Conservation (phyloP, 805 yeast species). For the Ogataea ganodermae region DNA sequence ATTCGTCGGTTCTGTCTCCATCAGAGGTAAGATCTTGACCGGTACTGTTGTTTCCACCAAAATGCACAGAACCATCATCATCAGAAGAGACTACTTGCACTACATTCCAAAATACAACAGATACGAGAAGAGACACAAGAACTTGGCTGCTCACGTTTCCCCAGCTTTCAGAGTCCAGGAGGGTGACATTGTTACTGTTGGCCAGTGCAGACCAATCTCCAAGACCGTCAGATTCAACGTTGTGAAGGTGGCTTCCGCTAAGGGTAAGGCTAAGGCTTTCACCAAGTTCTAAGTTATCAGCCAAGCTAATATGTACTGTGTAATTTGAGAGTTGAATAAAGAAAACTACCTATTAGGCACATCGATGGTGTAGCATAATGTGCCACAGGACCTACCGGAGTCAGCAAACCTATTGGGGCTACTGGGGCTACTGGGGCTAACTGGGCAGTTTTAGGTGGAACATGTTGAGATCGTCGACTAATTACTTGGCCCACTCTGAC, state of each 20-base stretch:
- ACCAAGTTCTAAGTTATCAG: slow-evolving; percentile 79
- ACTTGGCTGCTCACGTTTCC: slow-evolving; percentile 98
- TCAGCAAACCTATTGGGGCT: too few relatives aligned
- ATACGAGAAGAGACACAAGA: slow-evolving; percentile 99
- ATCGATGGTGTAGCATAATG: not conserved
- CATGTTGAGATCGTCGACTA: not conserved
- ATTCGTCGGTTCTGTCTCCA: slow-evolving; percentile 93
- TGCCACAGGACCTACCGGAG: too few relatives aligned
- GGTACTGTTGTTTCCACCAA: slow-evolving; percentile 99
- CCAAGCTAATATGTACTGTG: slow-evolving; percentile 11
- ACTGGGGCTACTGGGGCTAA: too few relatives aligned
- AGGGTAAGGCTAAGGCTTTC: slow-evolving; percentile 92
- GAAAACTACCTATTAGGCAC: slow-evolving; percentile 5
- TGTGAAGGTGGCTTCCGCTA: slow-evolving; percentile 88
- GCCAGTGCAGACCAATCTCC: slow-evolving; percentile 99
- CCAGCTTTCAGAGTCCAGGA: slow-evolving; percentile 99
- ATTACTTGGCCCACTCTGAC: not conserved
- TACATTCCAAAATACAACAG: slow-evolving; percentile 99
- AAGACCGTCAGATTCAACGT: slow-evolving; percentile 99
- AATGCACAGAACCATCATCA: slow-evolving; percentile 99
- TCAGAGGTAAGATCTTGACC: slow-evolving; percentile 99
- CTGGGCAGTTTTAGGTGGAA: too few relatives aligned
- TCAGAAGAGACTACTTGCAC: slow-evolving; percentile 99
- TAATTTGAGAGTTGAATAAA: slow-evolving; percentile 8
- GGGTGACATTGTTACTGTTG: slow-evolving; percentile 99